Conservation (phyloP, 257 asterid species). For the Nyctanthes arbortristis region DNA sequence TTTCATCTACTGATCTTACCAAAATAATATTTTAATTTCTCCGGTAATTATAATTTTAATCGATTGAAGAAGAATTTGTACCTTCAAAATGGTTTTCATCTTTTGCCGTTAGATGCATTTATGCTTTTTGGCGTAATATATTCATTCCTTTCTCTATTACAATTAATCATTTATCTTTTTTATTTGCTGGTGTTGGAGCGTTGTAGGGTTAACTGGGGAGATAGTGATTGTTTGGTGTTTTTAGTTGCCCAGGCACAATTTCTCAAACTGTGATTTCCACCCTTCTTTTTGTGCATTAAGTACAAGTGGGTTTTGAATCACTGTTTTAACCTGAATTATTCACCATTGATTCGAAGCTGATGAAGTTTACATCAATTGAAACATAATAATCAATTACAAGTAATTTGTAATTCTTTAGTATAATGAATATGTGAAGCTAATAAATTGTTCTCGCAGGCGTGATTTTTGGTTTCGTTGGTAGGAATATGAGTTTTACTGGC, state of each 20-base stretch:
- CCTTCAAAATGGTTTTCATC: background rate
- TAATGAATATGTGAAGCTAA: background rate
- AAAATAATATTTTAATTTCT: background rate
- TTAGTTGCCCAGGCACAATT: background rate
- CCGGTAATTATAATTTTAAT: background rate
- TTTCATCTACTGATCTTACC: background rate
- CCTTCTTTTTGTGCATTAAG: background rate
- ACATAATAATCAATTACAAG: background rate
- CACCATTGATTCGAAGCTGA: background rate
- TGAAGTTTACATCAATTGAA: background rate
- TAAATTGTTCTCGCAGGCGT: slow-evolving; percentile 17
- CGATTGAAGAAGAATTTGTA: background rate
- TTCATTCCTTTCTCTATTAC: too few species aligned
- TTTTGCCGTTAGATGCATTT: too few species aligned
- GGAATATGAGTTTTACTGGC: slow-evolving; percentile 64
- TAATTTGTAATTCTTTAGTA: background rate
- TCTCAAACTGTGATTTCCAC: background rate
- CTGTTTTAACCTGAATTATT: background rate
- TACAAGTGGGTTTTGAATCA: background rate
- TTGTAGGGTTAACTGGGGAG: background rate
- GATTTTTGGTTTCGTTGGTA: slow-evolving; percentile 21
- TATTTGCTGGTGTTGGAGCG: background rate
- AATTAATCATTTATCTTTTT: too few species aligned
- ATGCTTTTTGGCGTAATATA: too few species aligned
- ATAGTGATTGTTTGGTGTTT: background rate